A percentile compares a stretch with the other conserved stretches of the same genome.
These are phyloP conservation scores for Echites panduratus DNA, from an alignment of 257 asterid species.

Conservation along the genomic window DNA sequence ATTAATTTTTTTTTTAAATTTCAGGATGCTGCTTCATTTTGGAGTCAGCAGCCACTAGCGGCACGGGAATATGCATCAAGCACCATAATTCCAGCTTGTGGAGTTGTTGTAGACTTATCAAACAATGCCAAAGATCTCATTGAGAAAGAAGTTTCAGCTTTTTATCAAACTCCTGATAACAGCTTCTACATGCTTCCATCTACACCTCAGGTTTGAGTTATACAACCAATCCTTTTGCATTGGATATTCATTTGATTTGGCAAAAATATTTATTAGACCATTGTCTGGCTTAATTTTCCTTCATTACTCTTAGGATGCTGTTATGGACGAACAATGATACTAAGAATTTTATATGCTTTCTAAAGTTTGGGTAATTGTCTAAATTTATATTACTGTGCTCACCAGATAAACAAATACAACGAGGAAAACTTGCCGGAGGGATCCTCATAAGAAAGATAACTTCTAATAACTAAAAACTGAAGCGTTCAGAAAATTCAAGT, in stretches of 20 bases:
- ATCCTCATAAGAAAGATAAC: not conserved
- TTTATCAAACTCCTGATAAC: conserved; percentile 83
- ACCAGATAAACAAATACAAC: not conserved
- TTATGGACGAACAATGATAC: not conserved
- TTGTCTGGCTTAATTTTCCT: not conserved
- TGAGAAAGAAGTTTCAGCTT: conserved; percentile 86
- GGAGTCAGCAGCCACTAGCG: conserved; percentile 96
- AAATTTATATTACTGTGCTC: not conserved
- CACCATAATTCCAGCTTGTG: conserved; percentile 87
- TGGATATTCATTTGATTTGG: not conserved
- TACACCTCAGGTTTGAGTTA: conserved; percentile 71
- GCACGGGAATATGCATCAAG: conserved; percentile 90
- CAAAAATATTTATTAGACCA: not conserved
- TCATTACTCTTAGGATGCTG: not conserved
- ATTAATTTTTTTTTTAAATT: conserved; percentile 15
- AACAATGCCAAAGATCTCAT: conserved; percentile 75
- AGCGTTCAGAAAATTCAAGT: not conserved
- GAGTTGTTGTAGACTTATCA: conserved; percentile 69
- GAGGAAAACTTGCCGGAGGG: not conserved
- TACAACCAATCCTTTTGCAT: not conserved
- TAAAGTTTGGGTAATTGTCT: not conserved
- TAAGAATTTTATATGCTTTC: not conserved
- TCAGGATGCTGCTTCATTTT: conserved; percentile 95
- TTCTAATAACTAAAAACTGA: not conserved
- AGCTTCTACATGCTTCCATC: conserved; percentile 96